A percentile compares a stretch with the other conserved stretches of the same genome.
phyloP scores from a whole-genome alignment of 495 filamentous ascomycete genomes.

The Penicillium coffeae region DNA sequence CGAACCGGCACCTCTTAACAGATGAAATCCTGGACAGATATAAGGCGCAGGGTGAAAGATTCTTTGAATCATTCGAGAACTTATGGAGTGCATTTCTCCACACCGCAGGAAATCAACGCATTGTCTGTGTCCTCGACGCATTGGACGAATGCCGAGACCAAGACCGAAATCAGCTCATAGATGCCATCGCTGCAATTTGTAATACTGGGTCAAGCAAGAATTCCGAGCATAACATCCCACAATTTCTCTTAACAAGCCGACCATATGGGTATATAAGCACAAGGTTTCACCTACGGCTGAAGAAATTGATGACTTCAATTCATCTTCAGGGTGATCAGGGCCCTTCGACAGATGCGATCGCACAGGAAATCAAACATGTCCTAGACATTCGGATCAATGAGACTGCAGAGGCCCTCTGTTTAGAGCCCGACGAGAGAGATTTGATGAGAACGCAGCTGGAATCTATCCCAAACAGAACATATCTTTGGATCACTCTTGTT shows the following conservation, averaged over 20 bases:
- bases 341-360: constrained; percentile 24
- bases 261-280: constrained; percentile 37
- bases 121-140: constrained; percentile 50
- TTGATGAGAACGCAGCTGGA: constrained; percentile 22
- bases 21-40: constrained; percentile 22
- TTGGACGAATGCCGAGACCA: constrained; percentile 33
- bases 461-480: constrained; percentile 28
- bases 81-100: constrained; percentile 41
- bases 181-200: constrained; percentile 3
- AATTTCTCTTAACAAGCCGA: constrained; percentile 48
- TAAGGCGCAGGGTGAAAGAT: constrained; percentile 16
- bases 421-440: constrained; percentile 6
- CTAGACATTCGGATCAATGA: constrained; percentile 29
- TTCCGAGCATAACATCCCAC: constrained; percentile 18
- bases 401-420: constrained; percentile 1
- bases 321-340: constrained; percentile 34
- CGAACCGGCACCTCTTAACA: constrained; percentile 25
- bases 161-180: constrained; percentile 12
- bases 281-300: constrained; percentile 22
- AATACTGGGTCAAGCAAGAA: neutral
- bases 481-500: constrained; percentile 43
- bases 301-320: constrained; percentile 21
- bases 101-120: constrained; percentile 26
- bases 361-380: constrained; percentile 41
- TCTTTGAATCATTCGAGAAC: constrained; percentile 26